Evolutionary conservation across 306 rosid species (phyloP), one percentile per base, ranked within the genome.

Genomic region (Oemleria cerasiformis): DNA sequence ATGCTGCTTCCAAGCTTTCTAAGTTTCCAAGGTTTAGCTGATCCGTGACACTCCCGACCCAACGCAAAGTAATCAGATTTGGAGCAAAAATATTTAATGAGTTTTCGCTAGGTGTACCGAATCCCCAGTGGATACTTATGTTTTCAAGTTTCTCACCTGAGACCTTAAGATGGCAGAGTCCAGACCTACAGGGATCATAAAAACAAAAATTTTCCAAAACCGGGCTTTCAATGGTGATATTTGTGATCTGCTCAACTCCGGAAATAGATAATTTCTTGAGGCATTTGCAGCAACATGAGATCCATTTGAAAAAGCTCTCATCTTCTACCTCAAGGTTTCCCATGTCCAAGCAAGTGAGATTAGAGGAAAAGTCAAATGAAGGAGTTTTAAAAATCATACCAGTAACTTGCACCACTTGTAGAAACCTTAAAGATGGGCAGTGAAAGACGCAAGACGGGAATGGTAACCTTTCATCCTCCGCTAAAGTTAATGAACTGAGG

Each of bases 141-240:
- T 12, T 8, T 65, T 65, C 55, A 44, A 65, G 10, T 14, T 15
- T 65, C 19, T 65, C 42, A 14, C 70, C 70, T 21, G 70, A 45
- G 36, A 65, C 25, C 19, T 23, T 30, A 41, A 63, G 17, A 44
- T 11, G 16, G 16, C 16, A 44, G 14, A 44, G 10, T 44, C 8
- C 5, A 12, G 14, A 10, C 5, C 49, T 14, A 44, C 13, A 44
- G 16, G 14, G 49, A 44, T 44, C 49, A 44, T 3, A 44, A 10
- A 44, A 44, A 44, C 2, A 1, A 44, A 44, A 25, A 1, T 1
- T 25, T 25, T 25, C 30, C 59, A 54, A 54, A 20, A 30, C 19
- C 6, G 15, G 30, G 59, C 34, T 54, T 54, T 54, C 59, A 20
- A 54, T 19, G 30, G 14, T 3, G 6, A 54, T 54, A 4, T 5